Base-by-base conservation (phyloP, 768 basidiomycete genomes). In the Lactarius deliciosus region DNA sequence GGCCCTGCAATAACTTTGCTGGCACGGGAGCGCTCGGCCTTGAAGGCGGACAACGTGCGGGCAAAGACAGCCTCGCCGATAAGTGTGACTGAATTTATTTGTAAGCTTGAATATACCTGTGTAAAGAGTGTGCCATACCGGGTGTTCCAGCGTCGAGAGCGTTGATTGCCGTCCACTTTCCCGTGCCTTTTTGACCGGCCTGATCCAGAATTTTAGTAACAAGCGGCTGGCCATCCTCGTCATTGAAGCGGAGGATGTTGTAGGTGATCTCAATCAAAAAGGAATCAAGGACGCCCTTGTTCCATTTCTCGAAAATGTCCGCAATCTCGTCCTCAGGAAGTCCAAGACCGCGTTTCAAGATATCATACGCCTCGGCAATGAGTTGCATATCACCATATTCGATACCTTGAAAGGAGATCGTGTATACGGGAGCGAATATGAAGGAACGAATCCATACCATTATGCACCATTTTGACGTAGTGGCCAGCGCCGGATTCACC, bases 381-480 rank as follows among this genome's bases (percentile, higher is more conserved):
- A 98, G 83, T 78, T 98, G 96, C 97, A 99, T 99, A 81, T 99
- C 97, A 73, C 93, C 96, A 76, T 98, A 98, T 79, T 99, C 97
- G 78, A 99, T 99, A 82, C 96, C 96, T 96, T 47, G 9, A 64
- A 45, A 38, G 63, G 16, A 41, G 22, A 57, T 64, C 30, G n/a
- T 22, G 36, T 60, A 8, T 41, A 59, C 34, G 25, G 61, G 36
- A 56, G 63, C 58, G 55, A 64, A 69, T n/a, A 62, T 64, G 59
- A 22, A 63, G 55, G 18, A 30, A 38, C 45, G 32, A 57, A 66
- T 50, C 76, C 75, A 74, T 77, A 89, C 93, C 93, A 66, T 94
- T 94, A 82, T 99, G 96, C 69, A 99, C 96, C 96, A 99, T 98
- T 84, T 99, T 99, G 79, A 99, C 96, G 79, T 98, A 99, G 83